Evolutionary conservation across 73 alveolate genomes (phyloP), one percentile per base, ranked within the genome.

Genomic region (Paramecium tetraurelia): DNA sequence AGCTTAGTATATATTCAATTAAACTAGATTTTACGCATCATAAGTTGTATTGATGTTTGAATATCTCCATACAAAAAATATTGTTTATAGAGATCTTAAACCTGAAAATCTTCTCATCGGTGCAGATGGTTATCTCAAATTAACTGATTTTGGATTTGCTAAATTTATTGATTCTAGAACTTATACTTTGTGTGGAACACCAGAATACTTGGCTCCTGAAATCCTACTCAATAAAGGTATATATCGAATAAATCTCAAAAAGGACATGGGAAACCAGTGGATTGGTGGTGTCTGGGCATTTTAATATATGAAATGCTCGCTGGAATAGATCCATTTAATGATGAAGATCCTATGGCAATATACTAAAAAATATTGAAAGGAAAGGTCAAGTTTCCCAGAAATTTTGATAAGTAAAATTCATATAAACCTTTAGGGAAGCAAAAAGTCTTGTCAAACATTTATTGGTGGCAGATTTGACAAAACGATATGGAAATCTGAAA

Each of bases 261-360:
- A 80, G 99, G 99, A 3, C 99, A 99, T 87, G 99, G 99, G 27
- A 99, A 98, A 96, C 99, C 99, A 40, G 99, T 97, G 33, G 99
- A 99, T 95, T 99, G 99, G 99, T 98, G 99, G 99, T 92, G 99
- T 68, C 87, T 98, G 35, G 99, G 99, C 44, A 96, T 98, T 48
- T 87, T 98, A 59, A 92, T 96, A 24, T 98, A 97, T 94, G 99
- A 98, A 94, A 97, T 98, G 98, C 83, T 98, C n/a, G 99, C 98
- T 31, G 99, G 93, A 38, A 69, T 86, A 83, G 86, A 93, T 58
- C 99, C 99, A 46, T 98, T 98, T 94, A 92, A 96, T 77, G 99
- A 97, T 76, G 99, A 97, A 93, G 99, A 97, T 89, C 99, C 99
- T 20, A 97, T 97, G 99, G 99, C 98, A 77, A 97, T 97, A 75